A percentile compares a stretch with the other conserved stretches of the same genome.
Evolutionary conservation across 2,329 filamentous ascomycete genomes (phyloP).

Genomic region (Fusarium circinatum): DNA sequence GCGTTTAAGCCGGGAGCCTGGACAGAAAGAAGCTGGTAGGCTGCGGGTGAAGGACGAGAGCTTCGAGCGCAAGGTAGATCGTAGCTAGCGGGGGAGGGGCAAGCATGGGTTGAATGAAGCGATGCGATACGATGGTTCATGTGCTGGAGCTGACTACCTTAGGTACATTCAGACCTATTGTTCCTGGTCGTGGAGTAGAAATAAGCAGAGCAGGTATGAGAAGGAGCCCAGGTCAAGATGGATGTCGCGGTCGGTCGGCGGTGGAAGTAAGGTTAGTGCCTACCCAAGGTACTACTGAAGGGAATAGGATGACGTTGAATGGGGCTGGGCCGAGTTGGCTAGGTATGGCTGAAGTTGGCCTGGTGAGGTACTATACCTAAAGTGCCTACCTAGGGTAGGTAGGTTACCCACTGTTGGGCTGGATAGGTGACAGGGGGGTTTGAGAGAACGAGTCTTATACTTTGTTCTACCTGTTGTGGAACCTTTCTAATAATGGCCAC

Average conservation of each 20-base stretch:
- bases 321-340: slow-evolving; percentile 29
- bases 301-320: slow-evolving; percentile 40
- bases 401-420: background rate
- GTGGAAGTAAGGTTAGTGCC: background rate
- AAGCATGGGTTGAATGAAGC: slow-evolving; percentile 18
- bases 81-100: slow-evolving; percentile 40
- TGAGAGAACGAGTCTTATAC: slow-evolving; percentile 11
- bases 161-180: slow-evolving; percentile 22
- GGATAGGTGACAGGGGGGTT: background rate
- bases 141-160: slow-evolving; percentile 13
- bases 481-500: background rate
- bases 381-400: background rate
- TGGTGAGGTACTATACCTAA: background rate
- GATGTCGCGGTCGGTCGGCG: slow-evolving; percentile 17
- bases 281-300: slow-evolving; percentile 6
- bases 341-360: background rate
- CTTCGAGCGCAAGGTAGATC: slow-evolving; percentile 36
- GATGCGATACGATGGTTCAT: slow-evolving; percentile 15
- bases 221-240: background rate
- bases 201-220: background rate
- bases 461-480: slow-evolving; percentile 17
- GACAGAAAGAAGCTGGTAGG: slow-evolving; percentile 16
- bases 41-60: slow-evolving; percentile 23
- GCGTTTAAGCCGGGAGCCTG: slow-evolving; percentile 32
- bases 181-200: slow-evolving; percentile 15